Evolutionary conservation across 139 green algal species (phyloP), one percentile per base, ranked within the genome.

Genomic region (Chlorella sorokiniana): DNA sequence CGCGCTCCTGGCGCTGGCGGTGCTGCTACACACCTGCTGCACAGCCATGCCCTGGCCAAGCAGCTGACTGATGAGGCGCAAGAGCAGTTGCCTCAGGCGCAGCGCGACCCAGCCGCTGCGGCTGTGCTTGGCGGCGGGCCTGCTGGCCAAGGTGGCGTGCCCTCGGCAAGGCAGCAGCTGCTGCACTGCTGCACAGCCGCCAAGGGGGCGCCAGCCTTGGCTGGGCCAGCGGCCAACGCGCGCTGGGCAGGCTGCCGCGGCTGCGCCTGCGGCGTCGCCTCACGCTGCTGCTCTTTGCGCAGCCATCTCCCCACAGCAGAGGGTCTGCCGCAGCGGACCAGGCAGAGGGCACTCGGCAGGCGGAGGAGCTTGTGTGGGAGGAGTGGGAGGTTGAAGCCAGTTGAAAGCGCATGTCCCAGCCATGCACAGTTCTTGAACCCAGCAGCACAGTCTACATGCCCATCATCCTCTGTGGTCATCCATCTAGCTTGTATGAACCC

Each of bases 1-100:
- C 8, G 71, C 71, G 3, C 16, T 33, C 18, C 48, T 78, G 33
- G 71, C 71, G 1, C 3, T 78, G 1, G 48, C 56, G 33, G 71
- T 78, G 33, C 71, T 78, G 33, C 48, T 78, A 48, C 71, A 33
- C 71, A 78, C 35, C 45, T 31, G 0, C 33, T 64, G 48, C 71
- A 78, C 71, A 78, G 48, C 71, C 48, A 48, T 44, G 71, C 71
- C 3, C 45, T 63, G 33, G 48, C 56, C n/a, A 45, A 63, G n/a
- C 51, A 78, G 71, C 71, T 78, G 48, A 38, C 48, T 11, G 71
- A 27, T 22, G 31, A 64, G 48, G 33, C 42, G 20, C 33, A 33
- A 38, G 68, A 52, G 40, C 40, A 29, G 68, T 3, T 52, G 42
- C 38, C n/a, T n/a, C n/a, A n/a, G n/a, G n/a, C n/a, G 29, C 44